These are phyloP conservation scores for Manihot esculenta DNA, from an alignment of 441 rosid genomes.

Conservation along the genomic window DNA sequence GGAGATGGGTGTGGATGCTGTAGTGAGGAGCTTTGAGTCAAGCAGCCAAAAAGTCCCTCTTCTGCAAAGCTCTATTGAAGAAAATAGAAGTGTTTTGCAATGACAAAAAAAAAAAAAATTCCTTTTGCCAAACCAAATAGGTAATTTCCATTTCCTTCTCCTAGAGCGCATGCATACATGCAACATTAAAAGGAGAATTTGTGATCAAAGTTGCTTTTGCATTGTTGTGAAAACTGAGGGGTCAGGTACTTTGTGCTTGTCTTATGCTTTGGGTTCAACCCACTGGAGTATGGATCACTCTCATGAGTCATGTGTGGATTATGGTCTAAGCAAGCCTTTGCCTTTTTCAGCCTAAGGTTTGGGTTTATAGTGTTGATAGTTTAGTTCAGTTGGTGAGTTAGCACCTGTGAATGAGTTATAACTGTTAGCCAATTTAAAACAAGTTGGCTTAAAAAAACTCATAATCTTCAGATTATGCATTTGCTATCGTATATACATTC, in stretches of 20 bases:
- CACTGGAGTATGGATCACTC: neutral
- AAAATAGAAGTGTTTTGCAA: constrained; percentile 17
- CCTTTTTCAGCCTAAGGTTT: neutral
- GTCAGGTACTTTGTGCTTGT: too few relatives aligned
- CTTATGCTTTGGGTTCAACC: neutral
- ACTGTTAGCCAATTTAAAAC: neutral
- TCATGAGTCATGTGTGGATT: neutral
- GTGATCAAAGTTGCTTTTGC: too few relatives aligned
- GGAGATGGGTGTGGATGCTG: constrained; percentile 22
- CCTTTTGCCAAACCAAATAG: constrained; percentile 17
- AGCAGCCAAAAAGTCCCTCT: constrained; percentile 38
- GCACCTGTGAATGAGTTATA: neutral
- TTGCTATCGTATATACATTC: neutral
- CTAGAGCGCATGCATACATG: neutral
- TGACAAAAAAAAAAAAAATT: constrained; percentile 11
- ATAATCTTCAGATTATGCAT: neutral
- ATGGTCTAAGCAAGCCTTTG: constrained; percentile 3
- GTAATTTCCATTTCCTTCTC: constrained; percentile 20
- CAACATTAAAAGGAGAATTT: too few relatives aligned
- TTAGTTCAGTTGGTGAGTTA: neutral
- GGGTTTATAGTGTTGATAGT: neutral
- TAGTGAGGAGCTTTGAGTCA: constrained; percentile 20
- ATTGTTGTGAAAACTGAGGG: too few relatives aligned
- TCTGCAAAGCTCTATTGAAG: constrained; percentile 36
- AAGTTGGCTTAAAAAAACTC: neutral